Percentiles rank a stretch among this genome's conserved stretches.
Evolutionary conservation across 495 filamentous ascomycete species (phyloP).

Genomic region (Trypethelium eluteriae): DNA sequence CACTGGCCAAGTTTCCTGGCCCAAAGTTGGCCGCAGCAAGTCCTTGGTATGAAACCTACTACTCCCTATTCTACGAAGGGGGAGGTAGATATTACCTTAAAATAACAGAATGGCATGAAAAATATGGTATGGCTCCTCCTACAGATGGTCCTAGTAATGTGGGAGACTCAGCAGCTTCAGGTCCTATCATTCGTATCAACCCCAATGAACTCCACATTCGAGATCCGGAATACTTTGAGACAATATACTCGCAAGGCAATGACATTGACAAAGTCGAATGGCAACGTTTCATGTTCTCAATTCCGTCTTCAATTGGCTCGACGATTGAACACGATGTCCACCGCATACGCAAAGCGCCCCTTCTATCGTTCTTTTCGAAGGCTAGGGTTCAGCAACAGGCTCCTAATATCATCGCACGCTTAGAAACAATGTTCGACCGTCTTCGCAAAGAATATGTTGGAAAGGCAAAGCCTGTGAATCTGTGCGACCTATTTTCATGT

Average conservation of each 20-base stretch:
- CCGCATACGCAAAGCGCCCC: constrained; percentile 15
- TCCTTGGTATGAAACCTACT: constrained; percentile 18
- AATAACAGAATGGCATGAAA: no score
- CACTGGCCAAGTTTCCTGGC: constrained; percentile 15
- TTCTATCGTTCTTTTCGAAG: constrained; percentile 18
- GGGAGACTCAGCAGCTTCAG: constrained; percentile 13
- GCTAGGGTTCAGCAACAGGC: constrained; percentile 14
- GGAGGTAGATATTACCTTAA: no score
- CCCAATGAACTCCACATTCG: constrained; percentile 25
- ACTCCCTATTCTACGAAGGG: constrained; percentile 13
- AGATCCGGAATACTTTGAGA: constrained; percentile 26
- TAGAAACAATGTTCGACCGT: neutral
- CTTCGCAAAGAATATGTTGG: neutral
- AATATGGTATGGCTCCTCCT: no score
- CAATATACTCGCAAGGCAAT: constrained; percentile 18
- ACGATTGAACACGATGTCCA: constrained; percentile 14
- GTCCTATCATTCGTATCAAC: constrained; percentile 25
- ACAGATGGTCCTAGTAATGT: neutral
- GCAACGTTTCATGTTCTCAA: constrained; percentile 16
- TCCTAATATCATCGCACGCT: neutral
- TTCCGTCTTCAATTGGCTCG: neutral
- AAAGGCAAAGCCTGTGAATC: neutral
- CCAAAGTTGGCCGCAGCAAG: constrained; percentile 17
- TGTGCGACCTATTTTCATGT: neutral
- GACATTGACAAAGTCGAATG: constrained; percentile 19